A percentile compares a stretch with the other conserved stretches of the same genome.
phyloP scores from a whole-genome alignment of 1,284 basidiomycete species.

The Papiliotrema laurentii region DNA sequence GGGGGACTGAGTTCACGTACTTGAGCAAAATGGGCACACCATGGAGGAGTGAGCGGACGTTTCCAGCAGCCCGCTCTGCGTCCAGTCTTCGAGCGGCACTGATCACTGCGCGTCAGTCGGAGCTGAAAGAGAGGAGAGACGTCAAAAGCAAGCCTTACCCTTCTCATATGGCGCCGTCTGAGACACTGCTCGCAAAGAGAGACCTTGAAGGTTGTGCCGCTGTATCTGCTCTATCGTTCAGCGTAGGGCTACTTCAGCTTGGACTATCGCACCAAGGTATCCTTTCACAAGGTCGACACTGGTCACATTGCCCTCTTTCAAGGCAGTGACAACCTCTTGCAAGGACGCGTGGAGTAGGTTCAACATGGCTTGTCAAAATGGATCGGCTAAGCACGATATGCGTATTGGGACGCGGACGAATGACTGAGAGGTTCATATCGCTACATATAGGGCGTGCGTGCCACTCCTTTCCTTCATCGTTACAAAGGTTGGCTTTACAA shows the following conservation, averaged over 20 bases:
- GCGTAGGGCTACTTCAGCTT: not conserved
- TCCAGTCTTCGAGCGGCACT: conserved; percentile 13
- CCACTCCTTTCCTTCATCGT: too few species aligned
- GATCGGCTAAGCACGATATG: too few species aligned
- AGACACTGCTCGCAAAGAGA: conserved; percentile 16
- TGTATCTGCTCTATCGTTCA: conserved; percentile 5
- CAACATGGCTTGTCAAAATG: not conserved
- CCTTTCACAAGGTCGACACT: conserved; percentile 5
- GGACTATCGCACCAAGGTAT: conserved; percentile 5
- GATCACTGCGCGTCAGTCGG: conserved; percentile 4
- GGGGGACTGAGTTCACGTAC: not conserved
- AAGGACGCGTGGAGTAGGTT: conserved; percentile 3
- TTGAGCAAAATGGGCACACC: conserved; percentile 27
- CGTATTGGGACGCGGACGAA: too few species aligned
- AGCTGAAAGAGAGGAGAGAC: not conserved
- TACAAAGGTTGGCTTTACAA: too few species aligned
- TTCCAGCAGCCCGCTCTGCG: conserved; percentile 11
- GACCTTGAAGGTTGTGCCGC: conserved; percentile 12
- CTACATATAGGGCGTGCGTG: too few species aligned
- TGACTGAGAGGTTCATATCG: too few species aligned
- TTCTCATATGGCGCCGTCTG: conserved; percentile 9
- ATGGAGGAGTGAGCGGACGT: conserved; percentile 12
- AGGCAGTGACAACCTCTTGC: conserved; percentile 7
- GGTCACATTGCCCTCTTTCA: conserved; percentile 11
- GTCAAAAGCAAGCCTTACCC: not conserved